Base-by-base conservation (phyloP, 108 stramenopile genomes). In the Heterococcus sp. region DNA sequence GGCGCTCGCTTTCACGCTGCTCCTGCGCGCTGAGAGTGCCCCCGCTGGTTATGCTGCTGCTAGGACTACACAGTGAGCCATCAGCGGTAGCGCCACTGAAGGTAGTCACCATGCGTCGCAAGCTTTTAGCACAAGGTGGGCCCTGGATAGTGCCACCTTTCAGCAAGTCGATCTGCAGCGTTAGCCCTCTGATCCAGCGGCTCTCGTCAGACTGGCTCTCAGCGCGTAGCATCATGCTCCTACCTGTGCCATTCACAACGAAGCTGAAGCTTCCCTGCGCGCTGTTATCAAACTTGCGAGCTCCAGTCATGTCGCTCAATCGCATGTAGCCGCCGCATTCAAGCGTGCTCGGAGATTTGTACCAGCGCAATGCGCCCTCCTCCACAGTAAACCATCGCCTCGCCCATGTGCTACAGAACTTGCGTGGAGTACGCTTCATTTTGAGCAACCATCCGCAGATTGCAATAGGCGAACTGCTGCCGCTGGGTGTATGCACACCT, bases 91-190 rank as follows among this genome's bases (percentile, higher is more conserved):
- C n/a, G n/a, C n/a, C n/a, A n/a, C n/a, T n/a, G n/a, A n/a, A n/a
- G n/a, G n/a, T n/a, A n/a, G n/a, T n/a, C 0, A 66, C 32, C 5
- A 38, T 76, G 3, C 69, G 8, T 31, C 70, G 36, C 77, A 31
- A 35, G 64, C 65, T 79, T 39, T 79, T 79, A 0, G 58, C 71
- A 31, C 71, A 71, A 1, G 79, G 79, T 0, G 79, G 79, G 0
- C 79, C 79, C 79, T 81, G 79, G 2, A 69, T 58, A 30, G 79
- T 81, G 2, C 79, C 79, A 40, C 79, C 79, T 35, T 66, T 65
- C 38, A 73, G 65, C 32, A 81, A 68, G 66, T 81, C 79, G 27
- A 68, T 36, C 66, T 81, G 79, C 31, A 81, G 40, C 37, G 38
- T 73, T 0, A 81, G 69, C 0, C 72, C 72, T 2, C 79, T 63